These are phyloP conservation scores for Draba incana DNA, from an alignment of 345 rosid genomes.

Conservation along the genomic window DNA sequence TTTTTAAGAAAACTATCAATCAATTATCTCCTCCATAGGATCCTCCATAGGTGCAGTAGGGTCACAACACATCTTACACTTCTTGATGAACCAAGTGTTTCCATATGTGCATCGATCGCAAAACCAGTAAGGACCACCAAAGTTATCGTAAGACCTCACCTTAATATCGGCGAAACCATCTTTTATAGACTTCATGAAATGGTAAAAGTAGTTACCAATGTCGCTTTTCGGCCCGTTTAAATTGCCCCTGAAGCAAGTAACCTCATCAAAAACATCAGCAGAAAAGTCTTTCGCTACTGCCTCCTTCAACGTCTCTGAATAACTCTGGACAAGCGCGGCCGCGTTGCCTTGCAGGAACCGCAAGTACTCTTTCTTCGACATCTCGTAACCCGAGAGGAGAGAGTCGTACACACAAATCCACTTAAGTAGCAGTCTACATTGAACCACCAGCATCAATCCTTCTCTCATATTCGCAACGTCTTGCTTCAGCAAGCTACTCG, in stretches of 20 bases:
- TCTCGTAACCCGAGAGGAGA: slow-evolving; percentile 3
- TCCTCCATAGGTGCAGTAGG: neutral
- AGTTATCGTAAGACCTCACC: slow-evolving; percentile 25
- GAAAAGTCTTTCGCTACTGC: neutral
- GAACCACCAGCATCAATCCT: slow-evolving; percentile 28
- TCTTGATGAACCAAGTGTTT: slow-evolving; percentile 10
- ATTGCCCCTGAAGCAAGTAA: neutral
- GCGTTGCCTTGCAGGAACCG: slow-evolving; percentile 11
- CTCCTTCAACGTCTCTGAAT: slow-evolving; percentile 7
- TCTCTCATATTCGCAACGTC: neutral
- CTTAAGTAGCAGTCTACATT: slow-evolving; percentile 28
- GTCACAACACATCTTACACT: slow-evolving; percentile 34
- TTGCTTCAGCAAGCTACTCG: neutral
- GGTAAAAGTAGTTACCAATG: slow-evolving; percentile 32
- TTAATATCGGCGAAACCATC: slow-evolving; percentile 25
- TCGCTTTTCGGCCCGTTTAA: neutral
- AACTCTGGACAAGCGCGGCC: neutral
- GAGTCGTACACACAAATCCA: slow-evolving; percentile 34
- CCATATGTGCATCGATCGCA: slow-evolving; percentile 36
- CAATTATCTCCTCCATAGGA: neutral
- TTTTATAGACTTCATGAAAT: slow-evolving; percentile 22
- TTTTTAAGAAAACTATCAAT: slow-evolving; percentile 6
- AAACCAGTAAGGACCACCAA: slow-evolving; percentile 8
- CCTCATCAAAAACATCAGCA: neutral
- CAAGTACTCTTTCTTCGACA: slow-evolving; percentile 26